phyloP scores from a whole-genome alignment of 169 alveolate genomes.

The Neospora caninum region DNA sequence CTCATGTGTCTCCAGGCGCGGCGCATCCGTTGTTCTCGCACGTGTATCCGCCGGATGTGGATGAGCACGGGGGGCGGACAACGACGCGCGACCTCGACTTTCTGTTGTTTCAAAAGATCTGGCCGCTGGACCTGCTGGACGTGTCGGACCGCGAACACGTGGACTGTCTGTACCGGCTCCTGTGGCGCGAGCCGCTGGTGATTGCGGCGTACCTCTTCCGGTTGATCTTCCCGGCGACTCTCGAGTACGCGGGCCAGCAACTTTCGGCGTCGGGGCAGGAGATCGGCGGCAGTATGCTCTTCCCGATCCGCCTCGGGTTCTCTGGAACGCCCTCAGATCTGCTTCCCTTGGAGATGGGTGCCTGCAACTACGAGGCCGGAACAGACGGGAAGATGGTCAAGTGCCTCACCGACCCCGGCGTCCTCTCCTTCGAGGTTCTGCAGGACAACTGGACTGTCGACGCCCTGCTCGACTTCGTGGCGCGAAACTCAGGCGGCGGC shows the following conservation, averaged over 20 bases:
- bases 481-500: slow-evolving; percentile 48
- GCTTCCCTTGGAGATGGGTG: slow-evolving; percentile 89
- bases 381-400: slow-evolving; percentile 87
- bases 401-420: slow-evolving; percentile 78
- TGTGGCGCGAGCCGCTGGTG: slow-evolving; percentile 79
- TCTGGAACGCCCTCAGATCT: slow-evolving; percentile 94
- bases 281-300: slow-evolving; percentile 86
- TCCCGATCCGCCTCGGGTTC: slow-evolving; percentile 90
- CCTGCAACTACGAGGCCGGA: slow-evolving; percentile 88
- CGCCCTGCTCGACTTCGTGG: slow-evolving; percentile 70
- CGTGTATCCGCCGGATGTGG: slow-evolving; percentile 81
- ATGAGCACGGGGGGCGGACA: slow-evolving; percentile 59
- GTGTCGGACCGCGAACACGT: slow-evolving; percentile 83
- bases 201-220: slow-evolving; percentile 83
- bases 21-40: slow-evolving; percentile 32
- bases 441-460: slow-evolving; percentile 46
- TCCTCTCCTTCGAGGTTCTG: slow-evolving; percentile 75
- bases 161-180: slow-evolving; percentile 72
- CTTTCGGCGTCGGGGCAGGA: slow-evolving; percentile 90
- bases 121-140: slow-evolving; percentile 84
- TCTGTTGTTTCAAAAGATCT: slow-evolving; percentile 51
- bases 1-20: not conserved
- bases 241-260: slow-evolving; percentile 86
- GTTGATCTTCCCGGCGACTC: slow-evolving; percentile 81
- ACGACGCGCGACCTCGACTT: slow-evolving; percentile 34